A percentile compares a stretch with the other conserved stretches of the same genome.
Conservation (phyloP, 352 stramenopile genomes). For the Lagenidium giganteum region DNA sequence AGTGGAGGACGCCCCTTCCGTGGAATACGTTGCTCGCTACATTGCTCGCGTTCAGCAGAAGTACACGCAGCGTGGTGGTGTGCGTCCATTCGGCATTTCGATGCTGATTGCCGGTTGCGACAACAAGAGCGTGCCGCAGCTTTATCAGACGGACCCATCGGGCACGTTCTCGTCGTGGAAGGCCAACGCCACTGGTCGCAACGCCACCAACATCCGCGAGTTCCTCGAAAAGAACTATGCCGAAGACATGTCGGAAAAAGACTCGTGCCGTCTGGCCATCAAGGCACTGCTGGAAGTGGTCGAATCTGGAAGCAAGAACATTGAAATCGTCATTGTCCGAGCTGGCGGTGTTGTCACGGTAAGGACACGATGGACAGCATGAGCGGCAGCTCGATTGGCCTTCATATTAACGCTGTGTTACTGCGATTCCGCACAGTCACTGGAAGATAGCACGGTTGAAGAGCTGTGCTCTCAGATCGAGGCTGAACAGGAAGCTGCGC, state of each 20-base stretch:
- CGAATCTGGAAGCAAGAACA: slow-evolving; percentile 98
- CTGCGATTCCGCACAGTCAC: slow-evolving; percentile 43
- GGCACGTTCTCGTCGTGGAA: slow-evolving; percentile 99
- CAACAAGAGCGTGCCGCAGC: slow-evolving; percentile 86
- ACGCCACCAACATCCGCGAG: slow-evolving; percentile 97
- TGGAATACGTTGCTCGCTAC: slow-evolving; percentile 98
- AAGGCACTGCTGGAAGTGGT: slow-evolving; percentile 98
- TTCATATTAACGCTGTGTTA: too few species aligned
- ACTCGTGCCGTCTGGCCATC: slow-evolving; percentile 90
- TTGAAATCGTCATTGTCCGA: slow-evolving; percentile 96
- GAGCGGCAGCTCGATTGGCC: too few species aligned
- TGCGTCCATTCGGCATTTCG: slow-evolving; percentile 98
- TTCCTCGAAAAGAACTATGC: slow-evolving; percentile 99
- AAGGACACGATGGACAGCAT: too few species aligned
- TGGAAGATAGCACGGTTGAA: slow-evolving; percentile 76
- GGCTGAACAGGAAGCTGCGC: slow-evolving; percentile 79
- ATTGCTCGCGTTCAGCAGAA: slow-evolving; percentile 97
- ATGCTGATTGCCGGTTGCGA: slow-evolving; percentile 96
- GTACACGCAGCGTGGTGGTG: slow-evolving; percentile 97
- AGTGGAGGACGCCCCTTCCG: slow-evolving; percentile 89
- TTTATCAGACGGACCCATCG: slow-evolving; percentile 98
- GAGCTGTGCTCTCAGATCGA: slow-evolving; percentile 77
- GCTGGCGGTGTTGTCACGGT: slow-evolving; percentile 66
- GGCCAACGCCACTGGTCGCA: slow-evolving; percentile 96
- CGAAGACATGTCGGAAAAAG: slow-evolving; percentile 89